A percentile compares a stretch with the other conserved stretches of the same genome.
Evolutionary conservation across 2,329 filamentous ascomycete species (phyloP).

Genomic region (Hypoxylon sp.): DNA sequence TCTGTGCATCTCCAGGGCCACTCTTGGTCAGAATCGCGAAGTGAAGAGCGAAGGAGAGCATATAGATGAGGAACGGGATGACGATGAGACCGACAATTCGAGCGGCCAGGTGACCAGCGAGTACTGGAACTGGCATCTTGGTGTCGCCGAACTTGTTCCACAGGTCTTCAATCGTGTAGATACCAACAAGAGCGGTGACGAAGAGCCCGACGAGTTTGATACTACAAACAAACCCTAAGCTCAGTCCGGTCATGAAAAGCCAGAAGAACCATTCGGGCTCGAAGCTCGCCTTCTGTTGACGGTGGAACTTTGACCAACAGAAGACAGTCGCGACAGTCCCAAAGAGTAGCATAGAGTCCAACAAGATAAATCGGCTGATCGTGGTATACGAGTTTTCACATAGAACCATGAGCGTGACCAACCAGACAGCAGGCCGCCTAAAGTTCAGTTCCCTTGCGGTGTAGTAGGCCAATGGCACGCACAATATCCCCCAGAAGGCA

Average conservation of each 20-base stretch:
- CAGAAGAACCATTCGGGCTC: slow-evolving; percentile 94
- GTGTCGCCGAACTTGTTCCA: slow-evolving; percentile 98
- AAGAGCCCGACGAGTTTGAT: slow-evolving; percentile 99
- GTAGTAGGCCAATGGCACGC: slow-evolving; percentile 93
- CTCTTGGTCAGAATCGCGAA: slow-evolving; percentile 94
- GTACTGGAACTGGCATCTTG: slow-evolving; percentile 79
- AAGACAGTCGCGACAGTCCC: slow-evolving; percentile 98
- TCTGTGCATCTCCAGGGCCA: slow-evolving; percentile 98
- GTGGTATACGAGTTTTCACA: slow-evolving; percentile 99
- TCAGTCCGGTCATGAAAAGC: slow-evolving; percentile 93
- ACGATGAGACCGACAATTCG: slow-evolving; percentile 90
- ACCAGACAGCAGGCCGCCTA: slow-evolving; percentile 89
- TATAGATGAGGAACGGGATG: slow-evolving; percentile 90
- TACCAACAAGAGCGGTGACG: slow-evolving; percentile 91
- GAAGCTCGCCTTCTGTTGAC: slow-evolving; percentile 87
- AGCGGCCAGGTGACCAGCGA: slow-evolving; percentile 83
- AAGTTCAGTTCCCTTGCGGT: slow-evolving; percentile 94
- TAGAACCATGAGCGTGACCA: slow-evolving; percentile 95
- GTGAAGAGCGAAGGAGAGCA: slow-evolving; percentile 95
- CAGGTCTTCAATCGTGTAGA: slow-evolving; percentile 96
- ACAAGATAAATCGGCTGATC: slow-evolving; percentile 96
- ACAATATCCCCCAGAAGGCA: slow-evolving; percentile 91
- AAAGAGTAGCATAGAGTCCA: slow-evolving; percentile 98
- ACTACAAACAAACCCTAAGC: slow-evolving; percentile 97
- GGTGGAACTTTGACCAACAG: slow-evolving; percentile 98